Evolutionary conservation across 768 basidiomycete species (phyloP), one percentile per base, ranked within the genome.

Genomic region (Clavaria fumosa): DNA sequence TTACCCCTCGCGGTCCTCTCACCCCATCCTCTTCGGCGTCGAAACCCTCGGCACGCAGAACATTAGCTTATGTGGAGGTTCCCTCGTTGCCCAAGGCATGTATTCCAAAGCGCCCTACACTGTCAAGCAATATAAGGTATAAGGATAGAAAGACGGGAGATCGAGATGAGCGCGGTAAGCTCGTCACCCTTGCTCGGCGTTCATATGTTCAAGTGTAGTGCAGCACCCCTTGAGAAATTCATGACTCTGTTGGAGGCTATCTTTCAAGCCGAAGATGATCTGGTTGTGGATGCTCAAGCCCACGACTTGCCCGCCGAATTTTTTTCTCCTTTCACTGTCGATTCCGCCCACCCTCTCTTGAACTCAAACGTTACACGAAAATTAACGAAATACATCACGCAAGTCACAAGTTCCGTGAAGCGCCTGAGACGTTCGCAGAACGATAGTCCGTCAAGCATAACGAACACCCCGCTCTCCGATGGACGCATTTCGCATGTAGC

Each of bases 221-320:
- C 33, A 78, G 80, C 57, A 1, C 78, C 81, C 0, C 54, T 82
- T 3, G 80, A 90, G 49, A 91, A 83, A 53, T 63, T 97, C 7
- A 63, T 61, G 0, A 72, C 74, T 2, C 58, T 86, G 12, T 60
- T 93, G 1, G 84, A 89, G 45, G 88, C 93, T 38, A 68, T 95
- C 11, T 82, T 93, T 39, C 78, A 82, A 44, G 75, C 81, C 0
- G 77, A 84, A 47, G 89, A 90, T 50, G 53, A 66, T 0, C 59
- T 86, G 11, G 67, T 77, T 2, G 59, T 72, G 0, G 77, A 80
- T 34, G 53, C 61, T 2, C 64, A 67, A 26, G 42, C 59, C n/a
- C 42, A 51, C 10, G 64, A 74, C 35, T 59, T 86, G 9, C 62
- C 74, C 3, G 50, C 61, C 20, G 69, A 76, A 5, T 79, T 64